Evolutionary conservation across 805 yeast species (phyloP), one percentile per base, ranked within the genome.

Genomic region (Novakomyces olei): DNA sequence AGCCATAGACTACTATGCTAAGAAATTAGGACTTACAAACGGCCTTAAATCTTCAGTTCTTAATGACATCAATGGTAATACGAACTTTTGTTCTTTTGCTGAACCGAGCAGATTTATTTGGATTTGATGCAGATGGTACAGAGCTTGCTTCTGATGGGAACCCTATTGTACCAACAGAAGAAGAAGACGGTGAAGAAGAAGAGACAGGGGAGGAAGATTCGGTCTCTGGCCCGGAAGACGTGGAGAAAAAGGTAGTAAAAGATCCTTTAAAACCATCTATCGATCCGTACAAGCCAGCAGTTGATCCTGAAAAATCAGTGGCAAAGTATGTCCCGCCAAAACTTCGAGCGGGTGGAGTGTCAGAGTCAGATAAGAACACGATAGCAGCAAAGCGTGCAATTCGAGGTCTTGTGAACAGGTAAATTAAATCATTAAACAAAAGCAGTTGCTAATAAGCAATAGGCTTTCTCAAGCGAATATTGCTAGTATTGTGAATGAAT

Each of bases 391-490:
- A 26, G 45, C 46, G 3, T 44, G 42, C 0, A 51, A 45, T 3
- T 58, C 55, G 2, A 60, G 59, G 17, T 55, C 65, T 15, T 68
- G 63, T 37, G 69, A 63, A 34, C 47, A 58, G 5, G 32, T 55
- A 2, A 64, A 60, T 24, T 54, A 83, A 24, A 63, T 64, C 34
- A 67, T 70, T 42, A 55, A 68, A 4, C 63, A 83, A 30, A 88
- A 81, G 44, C 83, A 95, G 37, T 69, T 80, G 1, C 57, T 88
- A 44, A n/a, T n/a, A n/a, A n/a, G n/a, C n/a, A 88, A 88, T 50
- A 74, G 71, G 50, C 60, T 88, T n/a, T 76, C 94, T 1, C 96
- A 85, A 43, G 70, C 91, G 1, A 88, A 83, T 39, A 58, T 83
- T 19, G 57, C 66, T 8, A 57, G 72, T 2, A 78, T 83, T 33